Percentiles rank a stretch among this genome's conserved stretches.
Conservation (phyloP, 257 asterid species). For the Dorcoceras hygrometricum region DNA sequence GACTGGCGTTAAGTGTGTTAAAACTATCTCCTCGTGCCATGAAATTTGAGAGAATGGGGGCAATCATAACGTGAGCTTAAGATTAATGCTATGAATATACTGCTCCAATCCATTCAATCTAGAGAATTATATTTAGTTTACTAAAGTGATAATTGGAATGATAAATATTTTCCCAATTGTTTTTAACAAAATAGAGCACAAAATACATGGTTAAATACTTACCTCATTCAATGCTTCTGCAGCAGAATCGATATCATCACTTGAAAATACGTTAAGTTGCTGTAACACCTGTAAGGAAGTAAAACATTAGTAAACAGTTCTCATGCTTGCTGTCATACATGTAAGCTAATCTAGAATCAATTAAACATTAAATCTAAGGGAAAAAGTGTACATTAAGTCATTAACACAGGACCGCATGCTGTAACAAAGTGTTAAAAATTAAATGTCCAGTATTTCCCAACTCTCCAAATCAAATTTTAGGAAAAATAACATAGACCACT, state of each 20-base stretch:
- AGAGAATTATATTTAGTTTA: not conserved
- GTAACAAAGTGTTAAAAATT: not conserved
- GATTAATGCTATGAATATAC: not conserved
- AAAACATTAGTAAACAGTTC: slow-evolving; percentile 20
- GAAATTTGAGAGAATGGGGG: not conserved
- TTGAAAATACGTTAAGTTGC: slow-evolving; percentile 71
- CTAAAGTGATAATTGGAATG: not conserved
- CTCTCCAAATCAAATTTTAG: not conserved
- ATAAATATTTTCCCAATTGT: not conserved
- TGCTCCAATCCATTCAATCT: not conserved
- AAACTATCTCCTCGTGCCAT: not conserved
- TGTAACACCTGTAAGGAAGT: slow-evolving; percentile 63
- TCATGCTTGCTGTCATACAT: not conserved
- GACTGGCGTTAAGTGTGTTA: not conserved
- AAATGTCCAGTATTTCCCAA: slow-evolving; percentile 2
- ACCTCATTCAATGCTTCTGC: slow-evolving; percentile 89
- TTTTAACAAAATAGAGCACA: not conserved
- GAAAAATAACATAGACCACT: slow-evolving; percentile 7
- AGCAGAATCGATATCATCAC: slow-evolving; percentile 76
- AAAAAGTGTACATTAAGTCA: not conserved
- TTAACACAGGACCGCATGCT: not conserved
- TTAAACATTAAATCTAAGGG: not conserved
- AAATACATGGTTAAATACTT: slow-evolving; percentile 35
- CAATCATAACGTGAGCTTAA: not conserved
- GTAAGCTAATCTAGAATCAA: slow-evolving; percentile 12